phyloP scores from a whole-genome alignment of 345 rosid species.

The Carallia pectinifolia region DNA sequence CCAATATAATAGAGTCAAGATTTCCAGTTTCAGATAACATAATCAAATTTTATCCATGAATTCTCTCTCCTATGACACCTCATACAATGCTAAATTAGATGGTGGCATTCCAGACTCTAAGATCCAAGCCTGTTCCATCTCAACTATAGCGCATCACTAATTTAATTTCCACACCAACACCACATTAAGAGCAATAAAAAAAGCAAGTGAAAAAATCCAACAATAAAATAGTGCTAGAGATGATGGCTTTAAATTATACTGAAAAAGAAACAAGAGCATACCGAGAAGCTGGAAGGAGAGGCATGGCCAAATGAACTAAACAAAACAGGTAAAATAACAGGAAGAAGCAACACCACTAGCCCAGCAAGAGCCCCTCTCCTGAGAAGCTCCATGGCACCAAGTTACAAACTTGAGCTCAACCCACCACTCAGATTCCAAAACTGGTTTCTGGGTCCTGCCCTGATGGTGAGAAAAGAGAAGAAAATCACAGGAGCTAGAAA shows the following conservation, averaged over 20 bases:
- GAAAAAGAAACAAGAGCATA: constrained; percentile 25
- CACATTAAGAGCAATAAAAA: not conserved
- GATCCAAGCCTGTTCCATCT: not conserved
- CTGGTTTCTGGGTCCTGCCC: constrained; percentile 1
- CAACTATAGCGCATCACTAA: too few species aligned
- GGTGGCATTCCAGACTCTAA: too few species aligned
- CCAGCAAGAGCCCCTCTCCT: constrained; percentile 32
- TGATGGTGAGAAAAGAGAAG: not conserved
- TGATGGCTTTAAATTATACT: not conserved
- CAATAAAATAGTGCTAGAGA: not conserved
- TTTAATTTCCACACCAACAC: not conserved
- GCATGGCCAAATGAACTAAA: constrained; percentile 63
- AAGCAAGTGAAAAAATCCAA: not conserved
- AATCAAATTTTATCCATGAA: too few species aligned
- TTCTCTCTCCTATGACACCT: too few species aligned
- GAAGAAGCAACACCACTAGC: constrained; percentile 49
- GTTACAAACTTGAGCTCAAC: not conserved
- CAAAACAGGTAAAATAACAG: constrained; percentile 51
- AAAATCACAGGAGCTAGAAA: not conserved
- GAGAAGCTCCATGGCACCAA: constrained; percentile 9
- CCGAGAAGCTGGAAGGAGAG: constrained; percentile 74
- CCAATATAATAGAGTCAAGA: too few species aligned
- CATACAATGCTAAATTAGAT: not conserved
- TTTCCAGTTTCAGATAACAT: too few species aligned
- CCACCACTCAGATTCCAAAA: constrained; percentile 13